Evolutionary conservation across 2,329 filamentous ascomycete genomes (phyloP), one percentile per base, ranked within the genome.

Genomic region (Alternaria arbusti): DNA sequence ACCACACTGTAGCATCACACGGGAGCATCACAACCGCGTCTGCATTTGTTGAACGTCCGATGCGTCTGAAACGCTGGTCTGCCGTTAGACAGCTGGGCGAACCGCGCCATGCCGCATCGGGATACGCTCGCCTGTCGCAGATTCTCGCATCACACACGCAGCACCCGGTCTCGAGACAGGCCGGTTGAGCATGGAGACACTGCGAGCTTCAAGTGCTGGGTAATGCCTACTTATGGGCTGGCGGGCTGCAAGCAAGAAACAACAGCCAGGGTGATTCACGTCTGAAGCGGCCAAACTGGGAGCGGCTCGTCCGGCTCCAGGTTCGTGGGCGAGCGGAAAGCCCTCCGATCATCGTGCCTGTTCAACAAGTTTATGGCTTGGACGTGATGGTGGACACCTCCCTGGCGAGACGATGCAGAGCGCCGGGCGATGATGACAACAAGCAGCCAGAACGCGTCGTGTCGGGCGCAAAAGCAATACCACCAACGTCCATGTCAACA

Each of bases 151-250:
- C 59, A 59, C 63, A 63, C 43, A 51, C 47, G 61, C 58, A 57
- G 54, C 50, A 50, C 56, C 32, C 49, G 28, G 60, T 61, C 60
- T 66, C 65, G 65, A 68, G 65, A 69, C 64, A 64, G 59, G 54
- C 61, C 57, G 60, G 54, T 66, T 66, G 54, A 36, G 26, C 17
- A 26, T 25, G 57, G 67, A 69, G 68, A 72, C 71, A 61, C 57
- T 61, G 58, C 40, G 62, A 54, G 57, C 66, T 61, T 63, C 64
- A 67, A 40, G 52, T 55, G 23, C 49, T 51, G 57, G 44, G 26
- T 46, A 26, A 44, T 57, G 52, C 45, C 46, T 52, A 28, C 46
- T 59, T 54, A 51, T 36, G 55, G 45, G 58, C 50, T 49, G 49
- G 59, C 50, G 20, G 22, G 32, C 40, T 17, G 40, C 23, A 40